Evolutionary conservation across 768 basidiomycete genomes (phyloP).

Genomic region (Hysterangium stoloniferum): DNA sequence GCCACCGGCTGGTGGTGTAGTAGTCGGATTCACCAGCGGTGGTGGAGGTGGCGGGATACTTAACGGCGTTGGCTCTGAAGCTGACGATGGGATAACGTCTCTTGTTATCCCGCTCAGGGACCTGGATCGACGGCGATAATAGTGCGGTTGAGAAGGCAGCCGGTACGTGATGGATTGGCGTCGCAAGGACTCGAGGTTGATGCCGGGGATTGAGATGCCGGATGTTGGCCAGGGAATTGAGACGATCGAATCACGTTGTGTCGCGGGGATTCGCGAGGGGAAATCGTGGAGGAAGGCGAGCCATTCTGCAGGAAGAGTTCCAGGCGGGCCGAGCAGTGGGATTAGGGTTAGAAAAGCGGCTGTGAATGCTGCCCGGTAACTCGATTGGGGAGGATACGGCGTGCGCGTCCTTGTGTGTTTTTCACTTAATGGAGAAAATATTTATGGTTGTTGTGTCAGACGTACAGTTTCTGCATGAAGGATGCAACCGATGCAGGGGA

Average conservation of each 20-base stretch:
- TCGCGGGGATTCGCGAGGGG: constrained; percentile 2
- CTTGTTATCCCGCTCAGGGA: not conserved
- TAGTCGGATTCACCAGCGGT: too few relatives aligned
- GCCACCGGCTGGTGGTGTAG: too few relatives aligned
- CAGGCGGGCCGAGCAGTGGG: constrained; percentile 2
- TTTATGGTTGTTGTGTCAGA: not conserved
- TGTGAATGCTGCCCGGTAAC: constrained; percentile 7
- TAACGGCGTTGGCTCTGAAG: too few relatives aligned
- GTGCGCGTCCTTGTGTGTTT: not conserved
- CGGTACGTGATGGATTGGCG: not conserved
- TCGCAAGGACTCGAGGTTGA: not conserved
- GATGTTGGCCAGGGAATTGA: constrained; percentile 6
- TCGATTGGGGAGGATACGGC: not conserved
- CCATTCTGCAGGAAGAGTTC: constrained; percentile 1
- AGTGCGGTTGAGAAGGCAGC: not conserved
- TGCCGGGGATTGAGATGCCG: not conserved
- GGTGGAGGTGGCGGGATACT: too few relatives aligned
- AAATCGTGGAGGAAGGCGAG: constrained; percentile 8
- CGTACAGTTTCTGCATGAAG: constrained; percentile 7
- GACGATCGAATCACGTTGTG: constrained; percentile 5
- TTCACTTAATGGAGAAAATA: not conserved
- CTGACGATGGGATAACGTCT: too few relatives aligned
- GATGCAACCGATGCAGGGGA: constrained; percentile 3
- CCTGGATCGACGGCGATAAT: not conserved
- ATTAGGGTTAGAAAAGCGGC: constrained; percentile 1